Evolutionary conservation across 75 land plant species (phyloP).

Genomic region (Pseudotsuga menziesii): DNA sequence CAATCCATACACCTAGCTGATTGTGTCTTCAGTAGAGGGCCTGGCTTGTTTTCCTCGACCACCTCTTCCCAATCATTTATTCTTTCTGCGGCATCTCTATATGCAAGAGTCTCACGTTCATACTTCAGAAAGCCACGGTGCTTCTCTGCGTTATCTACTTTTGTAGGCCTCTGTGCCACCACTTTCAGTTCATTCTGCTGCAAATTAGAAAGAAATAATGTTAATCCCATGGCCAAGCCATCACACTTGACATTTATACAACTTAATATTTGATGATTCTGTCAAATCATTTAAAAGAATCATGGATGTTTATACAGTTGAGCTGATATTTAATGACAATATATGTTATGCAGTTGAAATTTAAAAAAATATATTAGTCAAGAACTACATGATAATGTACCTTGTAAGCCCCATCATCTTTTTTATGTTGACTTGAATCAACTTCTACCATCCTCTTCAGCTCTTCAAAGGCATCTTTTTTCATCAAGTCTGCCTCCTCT

Average conservation of each 20-base stretch:
- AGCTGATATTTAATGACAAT: neutral
- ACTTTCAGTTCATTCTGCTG: slow-evolving; percentile 1
- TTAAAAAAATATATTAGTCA: neutral
- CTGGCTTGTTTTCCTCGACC: slow-evolving; percentile 56
- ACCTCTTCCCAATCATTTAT: slow-evolving; percentile 94
- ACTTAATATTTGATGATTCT: too few relatives aligned
- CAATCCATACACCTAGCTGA: slow-evolving; percentile 99
- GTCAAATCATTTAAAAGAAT: neutral
- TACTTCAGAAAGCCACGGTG: slow-evolving; percentile 85
- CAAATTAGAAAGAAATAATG: neutral
- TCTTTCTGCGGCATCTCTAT: slow-evolving; percentile 62
- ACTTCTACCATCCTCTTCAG: slow-evolving; percentile 71
- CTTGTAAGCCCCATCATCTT: neutral
- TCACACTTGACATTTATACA: too few relatives aligned
- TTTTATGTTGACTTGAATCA: slow-evolving; percentile 10
- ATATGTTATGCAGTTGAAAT: neutral
- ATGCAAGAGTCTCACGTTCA: slow-evolving; percentile 77
- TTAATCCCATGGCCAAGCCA: too few relatives aligned
- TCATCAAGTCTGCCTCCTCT: slow-evolving; percentile 54
- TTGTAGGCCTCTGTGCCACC: slow-evolving; percentile 51
- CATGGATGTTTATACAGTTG: neutral
- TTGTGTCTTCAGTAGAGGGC: slow-evolving; percentile 80
- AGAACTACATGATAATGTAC: neutral
- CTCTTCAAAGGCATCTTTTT: slow-evolving; percentile 93
- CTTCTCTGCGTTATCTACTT: slow-evolving; percentile 68